A percentile compares a stretch with the other conserved stretches of the same genome.
These are phyloP conservation scores for Cucurbita argyrosperma DNA, from an alignment of 306 rosid genomes.

Conservation along the genomic window DNA sequence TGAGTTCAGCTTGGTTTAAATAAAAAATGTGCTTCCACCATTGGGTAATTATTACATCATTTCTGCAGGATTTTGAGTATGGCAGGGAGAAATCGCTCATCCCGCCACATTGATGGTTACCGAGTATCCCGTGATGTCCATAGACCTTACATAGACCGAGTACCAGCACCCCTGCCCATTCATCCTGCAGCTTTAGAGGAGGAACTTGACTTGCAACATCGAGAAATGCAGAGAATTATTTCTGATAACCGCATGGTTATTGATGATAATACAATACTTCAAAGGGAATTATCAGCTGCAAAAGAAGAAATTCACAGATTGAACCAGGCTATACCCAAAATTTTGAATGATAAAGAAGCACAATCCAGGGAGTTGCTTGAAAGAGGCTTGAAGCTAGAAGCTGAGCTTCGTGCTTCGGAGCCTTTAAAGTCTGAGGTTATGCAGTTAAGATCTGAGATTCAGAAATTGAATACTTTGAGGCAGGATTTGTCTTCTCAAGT, in stretches of 20 bases:
- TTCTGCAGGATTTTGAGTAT: slow-evolving; percentile 26
- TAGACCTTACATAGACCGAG: slow-evolving; percentile 12
- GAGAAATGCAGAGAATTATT: slow-evolving; percentile 25
- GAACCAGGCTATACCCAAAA: slow-evolving; percentile 20
- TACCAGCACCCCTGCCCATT: slow-evolving; percentile 14
- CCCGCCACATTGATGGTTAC: slow-evolving; percentile 19
- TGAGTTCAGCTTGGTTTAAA: neutral
- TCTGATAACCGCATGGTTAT: slow-evolving; percentile 26
- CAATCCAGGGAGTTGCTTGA: slow-evolving; percentile 19
- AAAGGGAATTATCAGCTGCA: slow-evolving; percentile 24
- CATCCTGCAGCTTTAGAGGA: slow-evolving; percentile 35
- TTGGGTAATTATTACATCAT: slow-evolving; percentile 1
- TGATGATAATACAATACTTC: slow-evolving; percentile 33
- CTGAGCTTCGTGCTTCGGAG: slow-evolving; percentile 30
- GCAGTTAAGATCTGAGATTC: slow-evolving; percentile 28
- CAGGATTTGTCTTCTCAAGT: slow-evolving; percentile 27
- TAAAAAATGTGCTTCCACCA: slow-evolving; percentile 6
- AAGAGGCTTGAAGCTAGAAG: slow-evolving; percentile 29
- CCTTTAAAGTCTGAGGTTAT: slow-evolving; percentile 27
- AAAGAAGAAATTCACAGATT: slow-evolving; percentile 32
- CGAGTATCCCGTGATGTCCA: slow-evolving; percentile 22
- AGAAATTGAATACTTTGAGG: slow-evolving; percentile 20
- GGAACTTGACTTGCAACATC: slow-evolving; percentile 26
- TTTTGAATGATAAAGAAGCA: slow-evolving; percentile 23
- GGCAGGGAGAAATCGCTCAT: slow-evolving; percentile 27